A percentile compares a stretch with the other conserved stretches of the same genome.
Evolutionary conservation across 2,329 filamentous ascomycete genomes (phyloP).

Genomic region (Periconia sp.): DNA sequence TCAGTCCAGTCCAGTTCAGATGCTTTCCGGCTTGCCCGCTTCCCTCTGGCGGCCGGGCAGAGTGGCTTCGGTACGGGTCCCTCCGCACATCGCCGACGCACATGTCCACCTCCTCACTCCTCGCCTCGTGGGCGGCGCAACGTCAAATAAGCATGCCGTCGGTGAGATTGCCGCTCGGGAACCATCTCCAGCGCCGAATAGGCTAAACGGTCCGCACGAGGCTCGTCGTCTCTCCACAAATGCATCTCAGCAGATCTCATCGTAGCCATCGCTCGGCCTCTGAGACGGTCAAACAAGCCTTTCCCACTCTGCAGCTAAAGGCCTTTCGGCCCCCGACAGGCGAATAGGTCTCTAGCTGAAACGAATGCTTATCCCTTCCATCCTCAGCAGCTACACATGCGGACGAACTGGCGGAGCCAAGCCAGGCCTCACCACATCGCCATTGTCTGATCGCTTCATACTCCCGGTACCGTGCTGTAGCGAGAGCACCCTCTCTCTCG

Average conservation of each 20-base stretch:
- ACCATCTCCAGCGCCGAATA: slow-evolving; percentile 7
- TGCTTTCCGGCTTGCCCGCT: too few relatives aligned
- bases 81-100: too few relatives aligned
- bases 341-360: slow-evolving; percentile 15
- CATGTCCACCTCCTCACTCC: too few relatives aligned
- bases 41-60: too few relatives aligned
- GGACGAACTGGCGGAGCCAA: background rate
- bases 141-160: slow-evolving; percentile 17
- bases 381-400: slow-evolving; percentile 2
- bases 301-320: slow-evolving; percentile 19
- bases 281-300: slow-evolving; percentile 5
- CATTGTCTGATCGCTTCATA: slow-evolving; percentile 6
- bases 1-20: too few relatives aligned
- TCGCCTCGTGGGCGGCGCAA: too few relatives aligned
- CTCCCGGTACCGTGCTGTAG: slow-evolving; percentile 5
- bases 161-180: slow-evolving; percentile 3
- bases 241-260: slow-evolving; percentile 18
- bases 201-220: slow-evolving; percentile 14
- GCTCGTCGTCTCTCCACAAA: slow-evolving; percentile 12
- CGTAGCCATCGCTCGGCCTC: slow-evolving; percentile 10
- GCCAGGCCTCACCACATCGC: slow-evolving; percentile 11
- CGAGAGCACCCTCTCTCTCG: background rate
- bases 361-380: slow-evolving; percentile 11
- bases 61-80: too few relatives aligned
- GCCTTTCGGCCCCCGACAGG: slow-evolving; percentile 30